Evolutionary conservation across 208 protist genomes (phyloP), one percentile per base, ranked within the genome.

Genomic region (Zelonia costaricensis): DNA sequence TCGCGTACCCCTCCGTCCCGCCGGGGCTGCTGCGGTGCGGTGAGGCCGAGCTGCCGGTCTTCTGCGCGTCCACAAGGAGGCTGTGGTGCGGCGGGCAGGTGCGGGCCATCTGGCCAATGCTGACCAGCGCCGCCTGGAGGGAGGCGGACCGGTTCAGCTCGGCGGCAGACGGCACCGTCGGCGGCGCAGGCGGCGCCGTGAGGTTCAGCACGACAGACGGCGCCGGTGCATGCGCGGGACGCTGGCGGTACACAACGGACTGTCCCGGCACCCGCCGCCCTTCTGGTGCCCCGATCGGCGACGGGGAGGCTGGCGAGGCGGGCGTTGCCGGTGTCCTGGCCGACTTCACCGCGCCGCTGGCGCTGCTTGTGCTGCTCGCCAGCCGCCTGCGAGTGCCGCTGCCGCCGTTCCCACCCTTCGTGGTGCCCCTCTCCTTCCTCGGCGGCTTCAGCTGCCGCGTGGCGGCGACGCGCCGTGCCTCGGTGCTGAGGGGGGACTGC

Each of bases 401-500:
- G 23, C 42, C 43, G 31, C 28, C 28, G 33, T 15, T 42, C 13
- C 22, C 18, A 35, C n/a, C 28, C 27, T 65, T 69, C 53, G 74
- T 69, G 46, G 23, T 42, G 23, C 43, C 28, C 12, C 59, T 39
- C 20, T 63, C 60, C 39, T 69, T 69, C 31, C 48, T 62, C 12
- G 63, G 27, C 31, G 76, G 43, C 47, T 59, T 64, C 27, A 87
- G 62, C 51, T 73, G 55, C 30, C 74, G 62, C 18, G 43, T 67
- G 18, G 69, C 57, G 2, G 72, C 77, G 28, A 72, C 47, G 18
- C 73, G 46, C 27, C 64, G 40, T 31, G 82, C 60, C 66, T 78
- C 74, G 58, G 33, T 38, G 42, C 68, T 71, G 15, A 88, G 61
- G 27, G 82, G 82, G 1, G 82, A 88, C 52, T 69, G 69, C 44